Evolutionary conservation across 129 eudicot genomes (phyloP), one percentile per base, ranked within the genome.

Genomic region (Kitagawia praeruptora): DNA sequence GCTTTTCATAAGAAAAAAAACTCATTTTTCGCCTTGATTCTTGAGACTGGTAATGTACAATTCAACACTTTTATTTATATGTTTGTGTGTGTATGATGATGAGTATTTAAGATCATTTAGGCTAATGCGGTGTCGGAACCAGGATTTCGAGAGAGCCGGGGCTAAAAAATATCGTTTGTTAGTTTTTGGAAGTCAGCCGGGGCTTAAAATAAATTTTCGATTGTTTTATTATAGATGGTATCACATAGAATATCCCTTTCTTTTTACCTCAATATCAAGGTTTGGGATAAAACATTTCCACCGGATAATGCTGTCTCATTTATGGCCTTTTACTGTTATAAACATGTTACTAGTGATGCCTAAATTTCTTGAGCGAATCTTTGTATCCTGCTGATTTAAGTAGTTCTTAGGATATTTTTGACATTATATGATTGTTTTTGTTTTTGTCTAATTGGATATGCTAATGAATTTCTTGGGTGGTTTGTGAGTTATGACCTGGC

Each of bases 1-100:
- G 97, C 99, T 19, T 96, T 85, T 47, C 87, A 87, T 14, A 92
- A 90, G 77, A 83, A 90, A 45, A 92, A 85, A 67, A 96, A 96
- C 75, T 92, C 98, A 0, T 87, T 88, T 83, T 72, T 90, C 31
- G 98, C 91, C 45, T 79, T 89, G 70, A 84, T 96, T 81, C 88
- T 88, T 67, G 90, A 92, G 82, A 90, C 93, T 31, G 93, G 99
- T 92, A 87, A 87, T 82, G 78, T 89, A 85, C 82, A 97, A 97
- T 4, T 92, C 19, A 16, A 19, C 0, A 53, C 27, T 53, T 71
- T 2, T 67, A 12, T 71, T 2, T 67, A 12, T 67, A 16, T 51
- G 58, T 46, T 46, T 51, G n/a, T 51, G 2, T 51, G n/a, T 18
- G 5, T 51, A 16, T 51, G 5, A 16, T 51, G 5, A 46, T 46